Percentiles rank a stretch among this genome's conserved stretches.
phyloP scores from a whole-genome alignment of 305 asterid genomes.

The Fraxinus baroniana region DNA sequence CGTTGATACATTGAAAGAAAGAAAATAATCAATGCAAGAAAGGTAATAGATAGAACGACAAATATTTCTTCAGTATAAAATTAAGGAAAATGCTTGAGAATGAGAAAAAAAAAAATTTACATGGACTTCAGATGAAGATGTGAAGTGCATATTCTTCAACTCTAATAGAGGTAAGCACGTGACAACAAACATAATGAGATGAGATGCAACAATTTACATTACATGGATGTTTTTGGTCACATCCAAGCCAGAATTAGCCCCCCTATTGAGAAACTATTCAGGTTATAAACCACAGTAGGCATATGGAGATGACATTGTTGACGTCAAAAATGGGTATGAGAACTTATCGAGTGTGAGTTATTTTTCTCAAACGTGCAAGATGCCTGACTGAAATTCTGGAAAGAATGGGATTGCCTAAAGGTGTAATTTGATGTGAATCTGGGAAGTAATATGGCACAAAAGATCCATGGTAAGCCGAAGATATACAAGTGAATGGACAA shows the following conservation, averaged over 20 bases:
- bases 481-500: slow-evolving; percentile 24
- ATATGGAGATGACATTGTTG: slow-evolving; percentile 34
- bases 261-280: slow-evolving; percentile 15
- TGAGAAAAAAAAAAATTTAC: not conserved
- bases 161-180: not conserved
- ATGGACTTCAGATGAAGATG: not conserved
- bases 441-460: slow-evolving; percentile 27
- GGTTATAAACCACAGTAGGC: slow-evolving; percentile 33
- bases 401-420: slow-evolving; percentile 46
- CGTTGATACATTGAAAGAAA: not conserved
- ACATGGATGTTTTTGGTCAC: slow-evolving; percentile 26
- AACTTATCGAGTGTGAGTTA: slow-evolving; percentile 34
- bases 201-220: slow-evolving; percentile 40
- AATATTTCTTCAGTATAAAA: not conserved
- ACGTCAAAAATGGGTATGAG: slow-evolving; percentile 45
- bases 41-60: not conserved
- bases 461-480: slow-evolving; percentile 28
- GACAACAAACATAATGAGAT: no score
- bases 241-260: slow-evolving; percentile 17
- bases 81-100: not conserved
- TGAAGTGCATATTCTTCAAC: not conserved
- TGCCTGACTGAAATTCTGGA: slow-evolving; percentile 38
- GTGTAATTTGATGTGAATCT: slow-evolving; percentile 50
- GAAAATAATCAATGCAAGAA: not conserved
- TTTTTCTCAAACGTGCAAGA: slow-evolving; percentile 37